Percentiles rank a stretch among this genome's conserved stretches.
Conservation (phyloP, 305 asterid genomes). For the Fraxinus paxiana region DNA sequence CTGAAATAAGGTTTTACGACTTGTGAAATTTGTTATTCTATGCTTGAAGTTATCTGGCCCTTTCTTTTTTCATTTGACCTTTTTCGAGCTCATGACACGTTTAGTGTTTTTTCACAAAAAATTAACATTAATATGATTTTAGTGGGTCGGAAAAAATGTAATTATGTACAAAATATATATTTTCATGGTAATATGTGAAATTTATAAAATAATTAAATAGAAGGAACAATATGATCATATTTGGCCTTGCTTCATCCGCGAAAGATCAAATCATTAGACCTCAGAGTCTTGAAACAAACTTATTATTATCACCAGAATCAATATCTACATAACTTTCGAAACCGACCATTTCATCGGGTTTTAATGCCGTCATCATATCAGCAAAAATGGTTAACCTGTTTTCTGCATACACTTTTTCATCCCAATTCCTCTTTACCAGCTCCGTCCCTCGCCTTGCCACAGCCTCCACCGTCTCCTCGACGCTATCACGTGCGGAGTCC, state of each 20-base stretch:
- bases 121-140: not conserved
- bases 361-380: slow-evolving; percentile 25
- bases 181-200: not conserved
- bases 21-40: not conserved
- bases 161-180: not conserved
- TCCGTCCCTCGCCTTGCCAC: slow-evolving; percentile 38
- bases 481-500: slow-evolving; percentile 31
- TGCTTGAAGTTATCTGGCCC: slow-evolving; percentile 18
- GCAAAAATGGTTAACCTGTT: slow-evolving; percentile 24
- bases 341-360: slow-evolving; percentile 30
- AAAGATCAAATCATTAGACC: too few relatives aligned
- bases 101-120: not conserved
- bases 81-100: not conserved
- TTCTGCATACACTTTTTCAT: slow-evolving; percentile 29
- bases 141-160: not conserved
- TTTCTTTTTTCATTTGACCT: not conserved
- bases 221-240: too few relatives aligned
- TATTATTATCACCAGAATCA: slow-evolving; percentile 8
- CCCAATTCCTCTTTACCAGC: slow-evolving; percentile 34
- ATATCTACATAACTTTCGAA: slow-evolving; percentile 13
- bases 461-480: slow-evolving; percentile 35
- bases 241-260: too few relatives aligned
- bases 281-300: slow-evolving; percentile 22
- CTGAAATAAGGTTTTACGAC: not conserved
- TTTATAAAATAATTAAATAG: not conserved